Conservation (phyloP, 1,139 yeast genomes). For the Diutina rugosa region DNA sequence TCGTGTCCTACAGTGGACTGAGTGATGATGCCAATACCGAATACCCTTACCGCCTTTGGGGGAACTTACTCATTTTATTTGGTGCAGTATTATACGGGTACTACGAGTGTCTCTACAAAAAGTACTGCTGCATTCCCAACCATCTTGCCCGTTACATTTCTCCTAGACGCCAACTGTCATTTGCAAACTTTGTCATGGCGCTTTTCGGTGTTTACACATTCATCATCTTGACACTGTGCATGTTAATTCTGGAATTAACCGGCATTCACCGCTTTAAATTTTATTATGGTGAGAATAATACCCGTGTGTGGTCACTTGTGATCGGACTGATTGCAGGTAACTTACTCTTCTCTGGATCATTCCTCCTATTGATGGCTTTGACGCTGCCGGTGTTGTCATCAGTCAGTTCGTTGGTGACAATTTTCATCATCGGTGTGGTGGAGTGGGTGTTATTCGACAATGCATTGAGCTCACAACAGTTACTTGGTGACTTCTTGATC, state of each 20-base stretch:
- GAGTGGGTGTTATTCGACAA: conserved; percentile 67
- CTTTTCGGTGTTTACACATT: conserved; percentile 51
- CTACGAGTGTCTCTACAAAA: conserved; percentile 76
- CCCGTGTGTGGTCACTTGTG: conserved; percentile 30
- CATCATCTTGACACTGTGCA: conserved; percentile 27
- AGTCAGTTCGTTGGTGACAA: conserved; percentile 69
- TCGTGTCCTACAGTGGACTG: conserved; percentile 65
- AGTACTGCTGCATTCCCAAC: conserved; percentile 60
- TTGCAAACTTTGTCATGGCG: conserved; percentile 35
- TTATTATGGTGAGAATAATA: conserved; percentile 23
- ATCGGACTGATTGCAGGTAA: conserved; percentile 46
- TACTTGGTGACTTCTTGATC: conserved; percentile 44
- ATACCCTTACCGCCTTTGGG: conserved; percentile 54
- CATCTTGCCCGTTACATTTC: conserved; percentile 31
- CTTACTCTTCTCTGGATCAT: conserved; percentile 57
- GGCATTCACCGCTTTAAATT: conserved; percentile 50
- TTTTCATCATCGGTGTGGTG: conserved; percentile 64
- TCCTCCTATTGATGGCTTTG: conserved; percentile 67
- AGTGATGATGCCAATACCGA: conserved; percentile 7
- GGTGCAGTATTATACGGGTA: conserved; percentile 83
- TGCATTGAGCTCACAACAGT: conserved; percentile 31
- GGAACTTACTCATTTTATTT: conserved; percentile 55
- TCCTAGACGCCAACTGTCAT: conserved; percentile 34
- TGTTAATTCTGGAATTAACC: conserved; percentile 37
- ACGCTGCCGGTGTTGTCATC: conserved; percentile 81